Evolutionary conservation across 768 basidiomycete species (phyloP).

Genomic region (Suillus subalutaceus): DNA sequence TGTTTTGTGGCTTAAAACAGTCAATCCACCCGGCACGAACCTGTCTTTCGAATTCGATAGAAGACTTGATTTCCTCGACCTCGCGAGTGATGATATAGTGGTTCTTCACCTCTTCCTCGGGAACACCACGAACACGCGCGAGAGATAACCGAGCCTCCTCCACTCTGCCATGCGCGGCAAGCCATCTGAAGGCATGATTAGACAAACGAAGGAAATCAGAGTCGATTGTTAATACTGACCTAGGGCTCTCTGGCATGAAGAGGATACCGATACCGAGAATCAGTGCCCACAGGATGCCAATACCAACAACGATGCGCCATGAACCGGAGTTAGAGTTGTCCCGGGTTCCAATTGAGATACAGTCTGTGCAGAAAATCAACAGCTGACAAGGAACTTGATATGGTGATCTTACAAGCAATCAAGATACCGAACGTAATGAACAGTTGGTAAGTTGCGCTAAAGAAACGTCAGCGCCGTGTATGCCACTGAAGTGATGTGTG

Average conservation of each 20-base stretch:
- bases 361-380: constrained; percentile 41
- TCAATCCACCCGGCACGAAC: constrained; percentile 64
- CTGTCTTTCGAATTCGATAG: constrained; percentile 51
- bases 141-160: constrained; percentile 54
- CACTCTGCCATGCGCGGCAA: constrained; percentile 47
- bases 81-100: constrained; percentile 49
- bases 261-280: constrained; percentile 66
- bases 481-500: constrained; percentile 1
- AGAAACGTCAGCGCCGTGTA: background rate
- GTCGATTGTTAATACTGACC: constrained; percentile 30
- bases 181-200: constrained; percentile 45
- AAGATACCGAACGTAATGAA: constrained; percentile 76
- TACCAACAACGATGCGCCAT: constrained; percentile 66
- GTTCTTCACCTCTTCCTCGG: constrained; percentile 38
- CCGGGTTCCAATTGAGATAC: constrained; percentile 71
- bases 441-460: constrained; percentile 54
- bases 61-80: constrained; percentile 56
- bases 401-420: constrained; percentile 52
- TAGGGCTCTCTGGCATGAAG: constrained; percentile 70
- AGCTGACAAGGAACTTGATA: constrained; percentile 11
- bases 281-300: constrained; percentile 64
- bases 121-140: constrained; percentile 52
- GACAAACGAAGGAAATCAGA: background rate
- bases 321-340: constrained; percentile 46
- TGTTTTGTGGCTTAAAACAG: constrained; percentile 59